These are phyloP conservation scores for Chaetomiaceae sp. DNA, from an alignment of 2,329 filamentous ascomycete species.

Conservation along the genomic window DNA sequence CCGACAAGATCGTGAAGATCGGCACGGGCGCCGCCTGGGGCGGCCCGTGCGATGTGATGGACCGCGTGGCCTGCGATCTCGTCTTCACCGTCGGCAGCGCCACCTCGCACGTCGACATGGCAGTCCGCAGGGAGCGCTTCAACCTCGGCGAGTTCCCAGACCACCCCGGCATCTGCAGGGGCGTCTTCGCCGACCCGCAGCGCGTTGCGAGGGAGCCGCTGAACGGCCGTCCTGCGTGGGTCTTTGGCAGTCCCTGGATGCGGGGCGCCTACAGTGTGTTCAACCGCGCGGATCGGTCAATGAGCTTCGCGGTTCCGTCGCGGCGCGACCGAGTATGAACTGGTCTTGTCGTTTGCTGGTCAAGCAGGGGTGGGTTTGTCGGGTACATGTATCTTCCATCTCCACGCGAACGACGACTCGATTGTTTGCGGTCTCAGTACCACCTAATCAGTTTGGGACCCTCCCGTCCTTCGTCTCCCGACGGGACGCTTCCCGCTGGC, in stretches of 20 bases:
- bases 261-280: conserved; percentile 34
- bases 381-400: too few relatives aligned
- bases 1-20: conserved; percentile 27
- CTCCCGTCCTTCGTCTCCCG: too few relatives aligned
- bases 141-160: conserved; percentile 31
- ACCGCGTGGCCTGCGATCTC: conserved; percentile 26
- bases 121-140: conserved; percentile 27
- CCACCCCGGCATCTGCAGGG: conserved; percentile 28
- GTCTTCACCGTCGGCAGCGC: conserved; percentile 27
- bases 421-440: too few relatives aligned
- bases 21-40: conserved; percentile 31
- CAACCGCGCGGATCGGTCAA: conserved; percentile 24
- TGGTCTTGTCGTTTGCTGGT: too few relatives aligned
- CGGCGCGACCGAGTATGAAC: neutral
- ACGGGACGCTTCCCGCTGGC: too few relatives aligned
- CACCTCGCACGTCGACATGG: conserved; percentile 23
- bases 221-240: conserved; percentile 24
- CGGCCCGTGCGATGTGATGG: conserved; percentile 28
- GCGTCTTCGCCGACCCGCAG: conserved; percentile 26
- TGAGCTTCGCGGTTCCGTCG: conserved; percentile 12
- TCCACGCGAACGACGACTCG: too few relatives aligned
- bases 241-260: conserved; percentile 30
- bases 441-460: too few relatives aligned
- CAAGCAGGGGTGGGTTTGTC: too few relatives aligned
- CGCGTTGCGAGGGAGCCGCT: conserved; percentile 16